Base-by-base conservation (phyloP, 2,329 filamentous ascomycete genomes). In the Tolypocladium endophyticum region DNA sequence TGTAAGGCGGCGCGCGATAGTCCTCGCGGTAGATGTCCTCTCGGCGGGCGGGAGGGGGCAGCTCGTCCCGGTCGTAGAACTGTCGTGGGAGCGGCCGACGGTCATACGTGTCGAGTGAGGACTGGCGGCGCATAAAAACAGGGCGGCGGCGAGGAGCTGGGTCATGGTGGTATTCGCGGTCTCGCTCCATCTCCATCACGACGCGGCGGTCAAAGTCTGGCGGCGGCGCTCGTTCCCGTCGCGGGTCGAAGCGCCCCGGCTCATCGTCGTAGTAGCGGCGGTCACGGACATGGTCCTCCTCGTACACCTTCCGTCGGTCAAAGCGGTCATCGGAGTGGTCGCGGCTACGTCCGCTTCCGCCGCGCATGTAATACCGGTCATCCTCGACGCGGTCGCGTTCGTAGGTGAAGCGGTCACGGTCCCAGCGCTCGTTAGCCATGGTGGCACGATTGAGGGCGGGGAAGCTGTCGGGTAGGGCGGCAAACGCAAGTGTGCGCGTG, bases 41-140 rank as follows among this genome's bases (percentile, higher is more conserved):
- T 5, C 77, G 72, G 58, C 78, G 73, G 14, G 77, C 78, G 1
- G 85, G 84, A n/a, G 83, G 79, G n/a, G 81, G 79, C 65, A 86
- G 86, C 62, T 88, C 85, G 57, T 86, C 83, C 25, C 80, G 73
- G 59, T 87, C 80, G 58, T 78, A 79, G 64, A 79, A 77, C 56
- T 71, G 70, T 11, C 74, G 74, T 3, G n/a, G 43, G 7, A 74
- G 69, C 1, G 89, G 87, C 35, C 85, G 85, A 56, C 92, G 86
- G 73, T 97, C 92, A 70, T 91, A 96, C 0, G 89, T 96, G 72
- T 96, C 92, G 45, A 96, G 80, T 58, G 91, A 96, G 18, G 91
- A 96, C 72, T 96, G 92, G 52, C 92, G 85, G 60, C 92, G 84
- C 57, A 94, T 69, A 63, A 92, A 80, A 36, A 80, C 68, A 2